Percentiles rank a stretch among this genome's conserved stretches.
These are phyloP conservation scores for Fusarium sambucinum DNA, from an alignment of 2,329 filamentous ascomycete genomes.

Conservation along the genomic window DNA sequence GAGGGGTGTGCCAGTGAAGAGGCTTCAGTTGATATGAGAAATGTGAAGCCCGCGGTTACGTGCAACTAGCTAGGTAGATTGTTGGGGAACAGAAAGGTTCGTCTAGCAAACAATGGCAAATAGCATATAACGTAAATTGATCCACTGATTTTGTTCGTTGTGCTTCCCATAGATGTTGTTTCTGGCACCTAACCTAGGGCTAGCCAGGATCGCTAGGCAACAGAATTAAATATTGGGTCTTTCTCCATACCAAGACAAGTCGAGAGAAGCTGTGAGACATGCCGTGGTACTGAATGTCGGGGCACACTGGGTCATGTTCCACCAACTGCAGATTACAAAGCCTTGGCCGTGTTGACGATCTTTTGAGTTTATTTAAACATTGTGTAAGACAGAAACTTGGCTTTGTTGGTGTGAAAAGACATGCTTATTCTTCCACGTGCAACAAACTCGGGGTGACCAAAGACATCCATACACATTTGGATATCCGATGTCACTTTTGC, in stretches of 20 bases:
- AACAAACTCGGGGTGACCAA: not conserved
- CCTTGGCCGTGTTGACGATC: not conserved
- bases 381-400: not conserved
- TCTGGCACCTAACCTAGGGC: not conserved
- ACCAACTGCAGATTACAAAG: not conserved
- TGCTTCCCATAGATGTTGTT: fast-evolving
- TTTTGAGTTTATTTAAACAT: not conserved
- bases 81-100: too few relatives aligned
- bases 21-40: not conserved
- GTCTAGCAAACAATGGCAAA: not conserved
- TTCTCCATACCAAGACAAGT: constrained; percentile 23
- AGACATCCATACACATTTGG: not conserved
- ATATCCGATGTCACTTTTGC: not conserved
- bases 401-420: not conserved
- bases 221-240: constrained; percentile 36
- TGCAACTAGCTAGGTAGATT: too few relatives aligned
- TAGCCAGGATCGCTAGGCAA: constrained; percentile 16
- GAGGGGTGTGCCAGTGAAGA: not conserved
- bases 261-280: not conserved
- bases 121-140: fast-evolving
- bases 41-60: not conserved
- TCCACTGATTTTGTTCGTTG: fast-evolving
- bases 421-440: constrained; percentile 3
- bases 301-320: constrained; percentile 18
- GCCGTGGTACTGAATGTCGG: not conserved